A percentile compares a stretch with the other conserved stretches of the same genome.
Conservation (phyloP, 2,329 filamentous ascomycete genomes). For the Monilinia laxa region DNA sequence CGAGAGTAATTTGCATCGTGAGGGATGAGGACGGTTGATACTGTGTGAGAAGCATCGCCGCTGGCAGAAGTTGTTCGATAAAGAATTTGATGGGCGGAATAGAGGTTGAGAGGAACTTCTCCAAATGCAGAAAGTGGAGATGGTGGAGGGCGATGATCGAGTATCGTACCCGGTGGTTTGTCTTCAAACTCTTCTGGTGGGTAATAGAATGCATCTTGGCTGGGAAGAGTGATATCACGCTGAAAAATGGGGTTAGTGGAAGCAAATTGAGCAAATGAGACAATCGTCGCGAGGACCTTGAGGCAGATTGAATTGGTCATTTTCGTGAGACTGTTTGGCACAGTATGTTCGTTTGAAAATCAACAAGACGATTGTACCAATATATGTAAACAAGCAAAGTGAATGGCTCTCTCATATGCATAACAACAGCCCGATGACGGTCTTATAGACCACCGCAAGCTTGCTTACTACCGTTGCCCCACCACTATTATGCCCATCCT, state of each 20-base stretch:
- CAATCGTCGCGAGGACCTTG: not conserved
- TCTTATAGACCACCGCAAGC: not conserved
- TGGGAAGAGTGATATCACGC: constrained; percentile 34
- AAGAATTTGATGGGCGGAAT: constrained; percentile 41
- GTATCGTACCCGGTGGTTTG: constrained; percentile 40
- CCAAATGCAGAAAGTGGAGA: constrained; percentile 38
- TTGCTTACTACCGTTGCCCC: not conserved
- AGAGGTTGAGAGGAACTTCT: constrained; percentile 25
- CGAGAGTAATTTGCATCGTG: not conserved
- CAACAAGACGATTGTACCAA: not conserved
- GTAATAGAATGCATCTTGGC: constrained; percentile 43
- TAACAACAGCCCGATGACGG: not conserved
- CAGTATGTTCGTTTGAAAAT: not conserved
- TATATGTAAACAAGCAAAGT: no score
- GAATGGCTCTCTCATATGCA: not conserved
- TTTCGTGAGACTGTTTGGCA: not conserved
- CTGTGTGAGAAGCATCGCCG: constrained; percentile 42
- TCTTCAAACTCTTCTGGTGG: constrained; percentile 38
- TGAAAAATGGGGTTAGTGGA: not conserved
- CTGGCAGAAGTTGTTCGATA: constrained; percentile 44
- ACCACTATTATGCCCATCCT: not conserved
- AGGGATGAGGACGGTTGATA: constrained; percentile 45
- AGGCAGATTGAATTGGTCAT: not conserved
- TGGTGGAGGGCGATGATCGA: constrained; percentile 28
- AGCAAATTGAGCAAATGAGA: not conserved